These are phyloP conservation scores for Pyrus pyrifolia DNA, from an alignment of 306 rosid species.

Conservation along the genomic window DNA sequence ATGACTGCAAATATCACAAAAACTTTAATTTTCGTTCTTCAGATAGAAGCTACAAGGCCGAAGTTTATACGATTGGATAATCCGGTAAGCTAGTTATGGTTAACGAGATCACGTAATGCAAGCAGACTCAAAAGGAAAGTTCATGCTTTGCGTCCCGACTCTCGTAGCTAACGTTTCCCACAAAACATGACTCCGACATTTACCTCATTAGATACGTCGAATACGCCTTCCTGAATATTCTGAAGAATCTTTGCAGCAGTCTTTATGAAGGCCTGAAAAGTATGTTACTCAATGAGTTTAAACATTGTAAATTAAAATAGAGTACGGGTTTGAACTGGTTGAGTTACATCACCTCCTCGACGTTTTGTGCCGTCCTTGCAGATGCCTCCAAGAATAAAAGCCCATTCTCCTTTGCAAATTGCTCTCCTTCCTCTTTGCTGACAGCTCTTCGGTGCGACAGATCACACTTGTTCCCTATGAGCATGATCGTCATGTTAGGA, in stretches of 20 bases:
- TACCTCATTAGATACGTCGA: constrained; percentile 96
- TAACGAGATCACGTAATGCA: background rate
- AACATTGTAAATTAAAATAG: background rate
- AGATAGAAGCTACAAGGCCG: background rate
- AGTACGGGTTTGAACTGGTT: background rate
- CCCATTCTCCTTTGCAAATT: constrained; percentile 93
- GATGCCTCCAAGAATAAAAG: constrained; percentile 94
- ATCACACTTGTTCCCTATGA: constrained; percentile 84
- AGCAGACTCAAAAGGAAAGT: background rate
- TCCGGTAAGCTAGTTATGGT: background rate
- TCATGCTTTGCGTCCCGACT: no score
- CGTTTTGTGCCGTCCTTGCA: constrained; percentile 92
- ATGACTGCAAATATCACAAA: constrained; percentile 48
- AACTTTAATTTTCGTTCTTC: background rate
- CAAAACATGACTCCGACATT: background rate
- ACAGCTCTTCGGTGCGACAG: constrained; percentile 90
- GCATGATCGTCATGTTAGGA: constrained; percentile 94
- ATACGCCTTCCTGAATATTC: constrained; percentile 85
- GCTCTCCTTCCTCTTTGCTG: constrained; percentile 96
- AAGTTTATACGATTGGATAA: background rate
- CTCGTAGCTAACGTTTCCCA: background rate
- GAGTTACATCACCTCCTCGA: constrained; percentile 69
- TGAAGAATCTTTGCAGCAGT: constrained; percentile 91
- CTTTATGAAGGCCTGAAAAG: constrained; percentile 69
- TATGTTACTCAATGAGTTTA: constrained; percentile 1